Evolutionary conservation across 805 yeast species (phyloP).

Genomic region (Yarrowia divulgata): DNA sequence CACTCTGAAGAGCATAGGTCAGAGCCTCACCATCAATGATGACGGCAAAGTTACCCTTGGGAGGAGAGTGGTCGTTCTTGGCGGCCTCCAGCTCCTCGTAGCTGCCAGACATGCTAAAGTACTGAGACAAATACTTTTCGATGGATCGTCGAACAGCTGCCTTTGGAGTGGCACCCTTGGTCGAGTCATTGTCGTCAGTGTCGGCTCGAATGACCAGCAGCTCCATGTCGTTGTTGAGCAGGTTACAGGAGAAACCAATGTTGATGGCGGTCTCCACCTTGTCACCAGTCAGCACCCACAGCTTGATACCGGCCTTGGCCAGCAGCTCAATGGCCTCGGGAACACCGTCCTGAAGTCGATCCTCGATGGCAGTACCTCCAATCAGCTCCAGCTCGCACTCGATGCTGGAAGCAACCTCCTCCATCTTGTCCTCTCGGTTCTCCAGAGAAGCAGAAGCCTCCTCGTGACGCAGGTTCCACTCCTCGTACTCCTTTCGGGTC

Average conservation of each 20-base stretch:
- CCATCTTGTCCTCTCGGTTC: slow-evolving; percentile 68
- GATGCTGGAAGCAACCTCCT: slow-evolving; percentile 63
- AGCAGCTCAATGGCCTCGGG: slow-evolving; percentile 75
- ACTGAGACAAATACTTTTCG: slow-evolving; percentile 58
- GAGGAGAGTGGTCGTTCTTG: slow-evolving; percentile 67
- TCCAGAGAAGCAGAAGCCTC: slow-evolving; percentile 66
- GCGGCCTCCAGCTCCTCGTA: slow-evolving; percentile 61
- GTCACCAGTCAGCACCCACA: slow-evolving; percentile 88
- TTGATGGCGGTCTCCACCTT: slow-evolving; percentile 88
- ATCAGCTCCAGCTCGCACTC: slow-evolving; percentile 65
- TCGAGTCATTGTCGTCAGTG: slow-evolving; percentile 46
- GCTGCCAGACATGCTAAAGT: slow-evolving; percentile 59
- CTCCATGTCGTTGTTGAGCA: slow-evolving; percentile 74
- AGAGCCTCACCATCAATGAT: slow-evolving; percentile 79
- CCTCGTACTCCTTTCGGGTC: slow-evolving; percentile 54
- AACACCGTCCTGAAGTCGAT: slow-evolving; percentile 79
- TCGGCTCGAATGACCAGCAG: slow-evolving; percentile 62
- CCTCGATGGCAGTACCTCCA: slow-evolving; percentile 88
- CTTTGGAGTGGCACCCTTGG: slow-evolving; percentile 46
- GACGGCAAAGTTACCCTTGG: slow-evolving; percentile 64
- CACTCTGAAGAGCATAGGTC: slow-evolving; percentile 57
- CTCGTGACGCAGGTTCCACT: slow-evolving; percentile 64
- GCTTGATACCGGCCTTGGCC: slow-evolving; percentile 76
- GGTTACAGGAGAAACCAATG: slow-evolving; percentile 82
- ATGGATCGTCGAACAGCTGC: slow-evolving; percentile 49